Evolutionary conservation across 2,329 filamentous ascomycete species (phyloP).

Genomic region (Diplodia scrobiculata): DNA sequence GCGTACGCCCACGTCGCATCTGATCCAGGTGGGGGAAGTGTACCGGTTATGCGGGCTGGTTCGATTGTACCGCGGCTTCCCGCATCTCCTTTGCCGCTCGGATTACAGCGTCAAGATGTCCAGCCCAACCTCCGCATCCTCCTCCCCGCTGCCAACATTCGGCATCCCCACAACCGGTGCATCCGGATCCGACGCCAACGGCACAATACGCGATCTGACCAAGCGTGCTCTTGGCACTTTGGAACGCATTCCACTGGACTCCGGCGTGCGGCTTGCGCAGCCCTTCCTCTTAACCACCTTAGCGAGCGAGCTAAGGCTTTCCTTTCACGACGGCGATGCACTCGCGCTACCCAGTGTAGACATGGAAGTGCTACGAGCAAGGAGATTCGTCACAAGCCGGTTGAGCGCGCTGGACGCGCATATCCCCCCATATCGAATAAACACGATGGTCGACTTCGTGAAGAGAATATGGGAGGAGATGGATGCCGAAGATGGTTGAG

Average conservation of each 20-base stretch:
- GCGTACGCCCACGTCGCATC: not conserved
- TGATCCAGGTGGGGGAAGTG: not conserved
- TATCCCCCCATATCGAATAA: not conserved
- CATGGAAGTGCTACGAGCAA: not conserved
- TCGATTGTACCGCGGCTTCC: not conserved
- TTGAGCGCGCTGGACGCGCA: not conserved
- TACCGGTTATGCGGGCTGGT: not conserved
- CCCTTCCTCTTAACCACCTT: not conserved
- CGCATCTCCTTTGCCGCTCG: not conserved
- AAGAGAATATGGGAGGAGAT: not conserved
- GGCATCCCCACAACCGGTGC: not conserved
- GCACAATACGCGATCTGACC: not conserved
- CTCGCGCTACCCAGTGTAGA: not conserved
- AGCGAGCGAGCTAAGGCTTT: not conserved
- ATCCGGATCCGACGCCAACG: not conserved
- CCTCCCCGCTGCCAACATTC: not conserved
- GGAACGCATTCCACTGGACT: not conserved
- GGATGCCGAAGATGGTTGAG: not conserved
- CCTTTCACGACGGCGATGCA: too few relatives aligned
- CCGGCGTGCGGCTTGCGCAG: not conserved
- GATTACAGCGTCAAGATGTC: not conserved
- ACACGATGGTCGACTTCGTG: not conserved
- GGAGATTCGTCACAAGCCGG: not conserved
- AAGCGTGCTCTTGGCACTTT: not conserved
- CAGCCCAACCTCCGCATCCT: not conserved